Percentiles rank a stretch among this genome's conserved stretches.
phyloP scores from a whole-genome alignment of 2,329 filamentous ascomycete species.

The Fusarium incarnatum region DNA sequence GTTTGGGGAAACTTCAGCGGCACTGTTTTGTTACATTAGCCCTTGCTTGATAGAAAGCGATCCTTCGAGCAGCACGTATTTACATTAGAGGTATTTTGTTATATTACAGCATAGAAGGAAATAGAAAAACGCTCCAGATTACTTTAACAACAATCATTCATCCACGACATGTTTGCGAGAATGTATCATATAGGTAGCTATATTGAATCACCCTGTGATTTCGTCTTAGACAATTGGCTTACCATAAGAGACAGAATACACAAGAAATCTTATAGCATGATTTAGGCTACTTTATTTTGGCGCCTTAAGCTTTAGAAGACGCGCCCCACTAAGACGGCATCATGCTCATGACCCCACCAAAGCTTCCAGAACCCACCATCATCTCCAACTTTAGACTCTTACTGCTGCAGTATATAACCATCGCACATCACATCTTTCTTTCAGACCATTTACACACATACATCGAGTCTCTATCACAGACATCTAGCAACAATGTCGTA shows the following conservation, averaged over 20 bases:
- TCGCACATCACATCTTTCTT: not conserved
- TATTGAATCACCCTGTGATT: not conserved
- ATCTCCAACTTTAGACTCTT: constrained; percentile 12
- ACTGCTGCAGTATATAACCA: not conserved
- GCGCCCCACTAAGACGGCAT: not conserved
- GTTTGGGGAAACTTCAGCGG: not conserved
- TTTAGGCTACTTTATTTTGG: not conserved
- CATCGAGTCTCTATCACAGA: not conserved
- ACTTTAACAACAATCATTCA: too few relatives aligned
- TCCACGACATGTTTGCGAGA: not conserved
- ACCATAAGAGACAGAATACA: not conserved
- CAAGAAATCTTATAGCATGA: accelerated
- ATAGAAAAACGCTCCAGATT: too few relatives aligned
- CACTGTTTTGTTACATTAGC: not conserved
- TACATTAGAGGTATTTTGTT: not conserved
- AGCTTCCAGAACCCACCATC: constrained; percentile 51
- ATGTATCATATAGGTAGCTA: not conserved
- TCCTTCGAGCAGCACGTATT: not conserved
- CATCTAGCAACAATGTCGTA: constrained; percentile 59
- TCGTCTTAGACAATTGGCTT: not conserved
- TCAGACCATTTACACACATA: not conserved
- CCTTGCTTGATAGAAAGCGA: not conserved
- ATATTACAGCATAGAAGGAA: not conserved
- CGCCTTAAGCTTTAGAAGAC: not conserved
- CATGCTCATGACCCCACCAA: constrained; percentile 40